Evolutionary conservation across 2,329 filamentous ascomycete species (phyloP).

Genomic region (Hypoxylon sp.): DNA sequence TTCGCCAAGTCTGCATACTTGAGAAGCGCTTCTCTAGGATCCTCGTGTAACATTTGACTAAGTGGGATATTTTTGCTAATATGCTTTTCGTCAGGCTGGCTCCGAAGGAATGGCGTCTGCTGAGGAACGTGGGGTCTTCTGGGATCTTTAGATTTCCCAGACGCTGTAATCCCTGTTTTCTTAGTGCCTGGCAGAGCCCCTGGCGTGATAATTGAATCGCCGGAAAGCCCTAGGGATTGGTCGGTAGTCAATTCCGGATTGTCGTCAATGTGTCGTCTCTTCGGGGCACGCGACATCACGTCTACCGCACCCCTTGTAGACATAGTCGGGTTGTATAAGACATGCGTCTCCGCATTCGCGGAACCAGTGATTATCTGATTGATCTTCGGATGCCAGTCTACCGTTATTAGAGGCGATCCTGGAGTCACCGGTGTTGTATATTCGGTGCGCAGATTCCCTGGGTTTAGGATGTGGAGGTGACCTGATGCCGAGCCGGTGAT

Average conservation of each 20-base stretch:
- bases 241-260: slow-evolving; percentile 89
- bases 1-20: slow-evolving; percentile 96
- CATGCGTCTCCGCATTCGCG: slow-evolving; percentile 87
- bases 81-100: slow-evolving; percentile 88
- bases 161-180: slow-evolving; percentile 78
- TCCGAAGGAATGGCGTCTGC: slow-evolving; percentile 90
- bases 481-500: slow-evolving; percentile 90
- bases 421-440: slow-evolving; percentile 90
- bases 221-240: slow-evolving; percentile 82
- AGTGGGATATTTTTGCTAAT: slow-evolving; percentile 90
- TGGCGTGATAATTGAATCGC: slow-evolving; percentile 81
- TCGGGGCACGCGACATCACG: slow-evolving; percentile 92
- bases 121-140: slow-evolving; percentile 85
- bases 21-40: slow-evolving; percentile 90
- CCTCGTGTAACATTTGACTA: slow-evolving; percentile 93
- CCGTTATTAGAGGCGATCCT: slow-evolving; percentile 82
- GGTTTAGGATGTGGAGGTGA: slow-evolving; percentile 91
- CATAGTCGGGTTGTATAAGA: slow-evolving; percentile 89
- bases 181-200: slow-evolving; percentile 70
- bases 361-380: slow-evolving; percentile 97
- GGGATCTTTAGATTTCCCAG: slow-evolving; percentile 82
- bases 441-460: slow-evolving; percentile 87
- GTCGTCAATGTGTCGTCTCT: slow-evolving; percentile 95
- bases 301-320: slow-evolving; percentile 86
- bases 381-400: slow-evolving; percentile 92